Conservation (phyloP, 1,284 basidiomycete species). For the Neotropicomus parvogracilis region DNA sequence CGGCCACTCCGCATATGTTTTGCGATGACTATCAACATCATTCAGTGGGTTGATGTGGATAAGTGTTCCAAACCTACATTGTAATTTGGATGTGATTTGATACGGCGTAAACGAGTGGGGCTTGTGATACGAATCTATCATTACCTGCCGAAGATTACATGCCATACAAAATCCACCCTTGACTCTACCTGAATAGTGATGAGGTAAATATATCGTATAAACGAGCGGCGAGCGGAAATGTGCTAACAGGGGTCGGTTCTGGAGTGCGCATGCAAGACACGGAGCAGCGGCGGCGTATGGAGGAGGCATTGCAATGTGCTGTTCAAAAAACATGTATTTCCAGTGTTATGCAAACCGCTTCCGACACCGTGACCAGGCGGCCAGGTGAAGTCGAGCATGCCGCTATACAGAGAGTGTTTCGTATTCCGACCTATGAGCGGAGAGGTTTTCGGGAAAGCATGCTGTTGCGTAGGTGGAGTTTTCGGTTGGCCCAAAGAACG, state of each 20-base stretch:
- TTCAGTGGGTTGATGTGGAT: conserved; percentile 10
- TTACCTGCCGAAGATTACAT: conserved; percentile 61
- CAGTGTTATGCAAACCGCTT: conserved; percentile 81
- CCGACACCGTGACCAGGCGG: conserved; percentile 47
- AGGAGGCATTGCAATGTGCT: conserved; percentile 91
- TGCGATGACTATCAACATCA: conserved; percentile 67
- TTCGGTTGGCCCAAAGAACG: conserved; percentile 24
- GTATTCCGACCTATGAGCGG: conserved; percentile 14
- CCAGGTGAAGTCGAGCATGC: conserved; percentile 55
- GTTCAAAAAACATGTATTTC: conserved; percentile 98
- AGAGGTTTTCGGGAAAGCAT: conserved; percentile 25
- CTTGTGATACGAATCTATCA: conserved; percentile 47
- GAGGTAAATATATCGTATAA: conserved; percentile 8
- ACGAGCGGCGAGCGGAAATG: conserved; percentile 1
- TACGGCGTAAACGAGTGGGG: conserved; percentile 55
- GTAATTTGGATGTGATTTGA: conserved; percentile 62
- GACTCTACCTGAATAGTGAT: conserved; percentile 46
- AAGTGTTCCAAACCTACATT: conserved; percentile 47
- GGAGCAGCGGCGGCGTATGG: conserved; percentile 89
- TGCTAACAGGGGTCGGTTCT: conserved; percentile 48
- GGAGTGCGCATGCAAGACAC: conserved; percentile 60
- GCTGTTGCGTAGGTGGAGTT: conserved; percentile 15
- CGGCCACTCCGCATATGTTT: conserved; percentile 87
- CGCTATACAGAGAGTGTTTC: conserved; percentile 43
- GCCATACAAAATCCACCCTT: conserved; percentile 71